These are phyloP conservation scores for Clonostachys rosea DNA, from an alignment of 2,329 filamentous ascomycete genomes.

Conservation along the genomic window DNA sequence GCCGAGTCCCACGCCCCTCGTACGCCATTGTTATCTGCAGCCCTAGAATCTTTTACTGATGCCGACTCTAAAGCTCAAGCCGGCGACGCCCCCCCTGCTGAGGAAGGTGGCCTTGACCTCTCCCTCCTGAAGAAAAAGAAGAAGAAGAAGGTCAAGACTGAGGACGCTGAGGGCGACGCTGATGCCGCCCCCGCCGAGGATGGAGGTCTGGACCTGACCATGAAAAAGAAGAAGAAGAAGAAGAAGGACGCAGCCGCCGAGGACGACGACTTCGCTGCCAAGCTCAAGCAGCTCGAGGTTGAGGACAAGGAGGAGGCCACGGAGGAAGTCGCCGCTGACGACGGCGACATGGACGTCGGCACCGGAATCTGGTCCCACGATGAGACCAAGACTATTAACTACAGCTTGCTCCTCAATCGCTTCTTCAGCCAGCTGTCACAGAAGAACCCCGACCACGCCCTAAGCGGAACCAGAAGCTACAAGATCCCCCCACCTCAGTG, in stretches of 20 bases:
- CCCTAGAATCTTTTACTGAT: conserved; percentile 52
- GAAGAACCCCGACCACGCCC: conserved; percentile 94
- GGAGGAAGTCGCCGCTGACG: conserved; percentile 48
- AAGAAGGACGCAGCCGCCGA: conserved; percentile 53
- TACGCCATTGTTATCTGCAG: conserved; percentile 56
- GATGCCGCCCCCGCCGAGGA: conserved; percentile 43
- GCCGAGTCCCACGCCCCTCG: conserved; percentile 74
- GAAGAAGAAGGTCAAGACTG: conserved; percentile 42
- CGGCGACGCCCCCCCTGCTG: conserved; percentile 35
- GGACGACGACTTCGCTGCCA: conserved; percentile 57
- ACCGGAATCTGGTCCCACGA: conserved; percentile 90
- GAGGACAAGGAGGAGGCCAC: conserved; percentile 56
- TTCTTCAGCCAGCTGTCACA: conserved; percentile 95
- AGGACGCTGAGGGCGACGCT: conserved; percentile 36
- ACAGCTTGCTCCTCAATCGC: conserved; percentile 78
- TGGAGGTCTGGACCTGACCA: conserved; percentile 46
- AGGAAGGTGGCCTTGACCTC: conserved; percentile 50
- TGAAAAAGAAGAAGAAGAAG: conserved; percentile 79
- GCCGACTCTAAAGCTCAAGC: conserved; percentile 33
- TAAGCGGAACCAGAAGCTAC: conserved; percentile 88
- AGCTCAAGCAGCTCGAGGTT: conserved; percentile 57
- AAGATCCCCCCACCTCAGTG: conserved; percentile 99
- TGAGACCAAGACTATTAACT: conserved; percentile 71
- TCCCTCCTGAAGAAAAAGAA: conserved; percentile 86
- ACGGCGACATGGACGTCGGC: conserved; percentile 79